Conservation (phyloP, 1,284 basidiomycete genomes). For the Irpex rosettiformis region DNA sequence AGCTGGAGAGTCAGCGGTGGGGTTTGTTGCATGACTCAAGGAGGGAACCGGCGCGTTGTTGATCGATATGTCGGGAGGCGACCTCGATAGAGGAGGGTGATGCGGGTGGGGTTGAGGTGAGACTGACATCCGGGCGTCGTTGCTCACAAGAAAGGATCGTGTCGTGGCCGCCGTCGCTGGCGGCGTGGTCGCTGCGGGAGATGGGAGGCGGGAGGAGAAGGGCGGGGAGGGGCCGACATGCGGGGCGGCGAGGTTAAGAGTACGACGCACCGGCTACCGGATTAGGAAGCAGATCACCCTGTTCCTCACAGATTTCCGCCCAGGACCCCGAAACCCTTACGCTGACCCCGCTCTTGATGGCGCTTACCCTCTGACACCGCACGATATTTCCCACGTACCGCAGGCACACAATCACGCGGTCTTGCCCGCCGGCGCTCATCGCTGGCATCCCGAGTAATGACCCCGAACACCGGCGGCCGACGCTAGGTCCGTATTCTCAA, state of each 20-base stretch:
- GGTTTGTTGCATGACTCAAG: constrained; percentile 11
- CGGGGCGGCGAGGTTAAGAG: constrained; percentile 18
- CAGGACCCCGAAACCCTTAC: constrained; percentile 13
- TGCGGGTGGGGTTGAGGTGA: constrained; percentile 13
- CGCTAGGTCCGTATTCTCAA: not conserved
- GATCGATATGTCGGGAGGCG: constrained; percentile 9
- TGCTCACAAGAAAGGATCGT: not conserved
- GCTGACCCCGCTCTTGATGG: constrained; percentile 16
- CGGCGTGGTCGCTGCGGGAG: constrained; percentile 11
- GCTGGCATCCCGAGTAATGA: constrained; percentile 1
- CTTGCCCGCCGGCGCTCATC: constrained; percentile 8
- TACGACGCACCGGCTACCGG: constrained; percentile 12
- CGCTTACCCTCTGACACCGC: constrained; percentile 16
- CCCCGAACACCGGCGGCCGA: constrained; percentile 2
- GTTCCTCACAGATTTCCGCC: constrained; percentile 14
- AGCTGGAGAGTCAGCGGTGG: constrained; percentile 33
- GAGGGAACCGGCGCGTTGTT: constrained; percentile 4
- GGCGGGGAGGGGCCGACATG: constrained; percentile 14
- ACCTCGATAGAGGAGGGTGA: constrained; percentile 6
- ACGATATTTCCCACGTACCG: constrained; percentile 11
- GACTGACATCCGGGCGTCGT: constrained; percentile 9
- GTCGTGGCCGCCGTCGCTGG: constrained; percentile 3
- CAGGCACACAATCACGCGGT: constrained; percentile 10
- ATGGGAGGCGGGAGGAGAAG: constrained; percentile 18
- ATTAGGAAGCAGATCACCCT: constrained; percentile 19